phyloP scores from a whole-genome alignment of 345 rosid species.

The Eucalyptus melliodora region DNA sequence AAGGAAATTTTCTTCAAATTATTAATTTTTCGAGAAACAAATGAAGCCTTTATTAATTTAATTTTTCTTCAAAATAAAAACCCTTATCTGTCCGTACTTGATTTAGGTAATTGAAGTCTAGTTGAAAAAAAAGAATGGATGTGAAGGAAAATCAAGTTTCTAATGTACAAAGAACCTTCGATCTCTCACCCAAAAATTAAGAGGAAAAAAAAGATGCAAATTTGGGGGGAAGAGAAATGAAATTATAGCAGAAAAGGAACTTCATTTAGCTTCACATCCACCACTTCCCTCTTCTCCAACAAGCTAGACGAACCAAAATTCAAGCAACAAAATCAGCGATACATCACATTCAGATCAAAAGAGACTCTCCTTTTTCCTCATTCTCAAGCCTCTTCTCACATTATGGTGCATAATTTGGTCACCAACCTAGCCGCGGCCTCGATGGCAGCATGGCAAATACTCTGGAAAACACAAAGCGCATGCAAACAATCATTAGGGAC shows the following conservation, averaged over 20 bases:
- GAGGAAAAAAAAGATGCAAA: neutral
- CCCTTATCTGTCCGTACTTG: neutral
- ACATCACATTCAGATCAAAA: neutral
- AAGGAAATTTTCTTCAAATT: too few relatives aligned
- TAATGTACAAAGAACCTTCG: neutral
- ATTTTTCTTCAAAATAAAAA: neutral
- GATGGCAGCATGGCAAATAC: neutral
- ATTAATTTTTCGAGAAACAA: too few relatives aligned
- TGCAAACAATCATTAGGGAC: neutral
- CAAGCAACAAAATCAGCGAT: neutral
- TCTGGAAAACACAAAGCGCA: neutral
- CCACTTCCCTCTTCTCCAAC: neutral
- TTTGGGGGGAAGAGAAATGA: neutral
- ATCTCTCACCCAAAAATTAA: neutral
- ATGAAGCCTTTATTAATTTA: neutral
- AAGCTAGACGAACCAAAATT: neutral
- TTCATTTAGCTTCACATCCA: neutral
- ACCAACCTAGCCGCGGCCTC: accelerated
- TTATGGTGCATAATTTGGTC: neutral
- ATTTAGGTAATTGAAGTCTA: neutral
- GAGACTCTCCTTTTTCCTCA: neutral
- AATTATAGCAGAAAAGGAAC: neutral
- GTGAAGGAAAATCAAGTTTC: neutral
- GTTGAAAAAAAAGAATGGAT: neutral
- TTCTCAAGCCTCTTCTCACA: neutral